Evolutionary conservation across 805 yeast species (phyloP).

Genomic region (Yueomyces sinensis): DNA sequence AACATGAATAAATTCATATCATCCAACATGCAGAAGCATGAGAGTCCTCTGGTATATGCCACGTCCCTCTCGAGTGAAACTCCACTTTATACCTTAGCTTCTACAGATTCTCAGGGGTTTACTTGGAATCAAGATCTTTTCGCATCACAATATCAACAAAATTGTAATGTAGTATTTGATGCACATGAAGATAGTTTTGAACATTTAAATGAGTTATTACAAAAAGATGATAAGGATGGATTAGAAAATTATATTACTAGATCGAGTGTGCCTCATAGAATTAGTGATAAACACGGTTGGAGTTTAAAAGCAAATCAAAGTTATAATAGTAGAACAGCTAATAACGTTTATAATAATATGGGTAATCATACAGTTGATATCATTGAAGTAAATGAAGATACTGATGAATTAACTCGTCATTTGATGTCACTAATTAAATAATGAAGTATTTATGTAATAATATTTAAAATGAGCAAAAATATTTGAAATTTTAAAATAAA

Average conservation of each 20-base stretch:
- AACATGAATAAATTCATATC: neutral
- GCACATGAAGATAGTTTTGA: conserved; percentile 16
- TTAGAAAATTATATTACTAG: too few species aligned
- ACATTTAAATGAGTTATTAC: neutral
- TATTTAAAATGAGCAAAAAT: too few species aligned
- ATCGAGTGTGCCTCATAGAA: too few species aligned
- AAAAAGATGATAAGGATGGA: too few species aligned
- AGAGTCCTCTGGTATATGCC: neutral
- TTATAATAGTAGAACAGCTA: neutral
- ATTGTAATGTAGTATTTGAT: conserved; percentile 27
- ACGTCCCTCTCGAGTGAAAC: neutral
- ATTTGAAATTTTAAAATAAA: too few species aligned
- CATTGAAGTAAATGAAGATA: neutral
- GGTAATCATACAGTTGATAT: too few species aligned
- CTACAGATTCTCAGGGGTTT: conserved; percentile 55
- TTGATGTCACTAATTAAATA: too few species aligned
- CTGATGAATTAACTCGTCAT: neutral
- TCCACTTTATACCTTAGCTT: conserved; percentile 8
- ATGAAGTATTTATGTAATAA: too few species aligned
- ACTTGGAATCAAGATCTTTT: conserved; percentile 66
- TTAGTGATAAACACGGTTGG: neutral
- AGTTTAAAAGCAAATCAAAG: neutral
- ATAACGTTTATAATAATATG: neutral
- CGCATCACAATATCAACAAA: conserved; percentile 59
- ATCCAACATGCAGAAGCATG: neutral